Evolutionary conservation across 441 rosid genomes (phyloP).

Genomic region (Sinapis alba): DNA sequence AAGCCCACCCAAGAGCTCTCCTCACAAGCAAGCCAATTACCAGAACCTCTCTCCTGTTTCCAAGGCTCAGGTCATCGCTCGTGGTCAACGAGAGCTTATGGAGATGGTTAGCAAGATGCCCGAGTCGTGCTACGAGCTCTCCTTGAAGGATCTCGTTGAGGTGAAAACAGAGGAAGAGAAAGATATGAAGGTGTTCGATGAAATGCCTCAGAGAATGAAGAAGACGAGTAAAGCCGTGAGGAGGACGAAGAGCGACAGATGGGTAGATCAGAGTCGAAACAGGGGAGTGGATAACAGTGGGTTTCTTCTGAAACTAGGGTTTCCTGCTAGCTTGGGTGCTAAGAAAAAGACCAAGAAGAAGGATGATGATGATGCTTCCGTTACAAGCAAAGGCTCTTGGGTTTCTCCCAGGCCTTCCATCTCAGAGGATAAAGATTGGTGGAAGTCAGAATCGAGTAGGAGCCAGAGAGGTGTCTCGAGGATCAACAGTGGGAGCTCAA

Average conservation of each 20-base stretch:
- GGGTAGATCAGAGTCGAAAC: slow-evolving; percentile 38
- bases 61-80: slow-evolving; percentile 63
- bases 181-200: slow-evolving; percentile 23
- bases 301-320: slow-evolving; percentile 65
- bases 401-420: slow-evolving; percentile 47
- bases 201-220: not conserved
- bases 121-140: slow-evolving; percentile 79
- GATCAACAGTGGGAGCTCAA: slow-evolving; percentile 52
- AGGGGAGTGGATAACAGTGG: slow-evolving; percentile 55
- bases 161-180: slow-evolving; percentile 32
- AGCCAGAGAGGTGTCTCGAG: slow-evolving; percentile 50
- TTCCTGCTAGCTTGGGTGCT: slow-evolving; percentile 53
- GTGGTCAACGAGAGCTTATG: slow-evolving; percentile 85
- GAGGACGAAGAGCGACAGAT: slow-evolving; percentile 35
- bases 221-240: slow-evolving; percentile 16
- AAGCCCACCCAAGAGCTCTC: slow-evolving; percentile 52
- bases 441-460: slow-evolving; percentile 47
- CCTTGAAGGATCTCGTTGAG: slow-evolving; percentile 79
- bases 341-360: slow-evolving; percentile 39
- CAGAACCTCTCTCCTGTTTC: slow-evolving; percentile 57
- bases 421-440: slow-evolving; percentile 60
- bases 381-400: slow-evolving; percentile 33
- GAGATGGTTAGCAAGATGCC: slow-evolving; percentile 89
- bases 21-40: slow-evolving; percentile 32
- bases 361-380: slow-evolving; percentile 41